These are phyloP conservation scores for Citrus reticulata DNA, from an alignment of 345 rosid species.

Conservation along the genomic window DNA sequence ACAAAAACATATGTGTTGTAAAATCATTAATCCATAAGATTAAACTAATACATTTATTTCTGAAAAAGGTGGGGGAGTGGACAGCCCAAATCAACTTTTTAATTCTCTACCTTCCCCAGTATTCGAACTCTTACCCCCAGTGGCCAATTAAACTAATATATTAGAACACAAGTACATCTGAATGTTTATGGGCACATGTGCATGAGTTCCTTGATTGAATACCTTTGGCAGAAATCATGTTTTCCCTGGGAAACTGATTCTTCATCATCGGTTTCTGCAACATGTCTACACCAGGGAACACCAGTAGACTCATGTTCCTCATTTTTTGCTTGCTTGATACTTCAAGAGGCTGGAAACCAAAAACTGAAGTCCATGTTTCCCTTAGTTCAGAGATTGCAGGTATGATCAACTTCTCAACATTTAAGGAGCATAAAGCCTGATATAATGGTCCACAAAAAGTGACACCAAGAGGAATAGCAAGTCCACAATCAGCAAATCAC, in stretches of 20 bases:
- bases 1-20: slow-evolving; percentile 4
- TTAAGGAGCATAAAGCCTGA: slow-evolving; percentile 72
- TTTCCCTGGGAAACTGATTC: slow-evolving; percentile 24
- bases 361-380: slow-evolving; percentile 86
- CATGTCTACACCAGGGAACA: slow-evolving; percentile 91
- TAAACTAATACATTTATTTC: background rate
- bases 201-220: slow-evolving; percentile 14
- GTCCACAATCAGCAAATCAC: background rate
- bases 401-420: slow-evolving; percentile 77
- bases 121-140: too few relatives aligned
- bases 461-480: background rate
- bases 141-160: background rate
- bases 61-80: too few relatives aligned
- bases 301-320: slow-evolving; percentile 66
- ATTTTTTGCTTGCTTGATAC: slow-evolving; percentile 37
- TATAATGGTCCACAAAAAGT: slow-evolving; percentile 9
- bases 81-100: too few relatives aligned
- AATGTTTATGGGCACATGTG: too few relatives aligned
- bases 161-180: background rate
- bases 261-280: slow-evolving; percentile 57
- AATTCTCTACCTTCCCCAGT: too few relatives aligned
- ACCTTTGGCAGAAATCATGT: slow-evolving; percentile 30
- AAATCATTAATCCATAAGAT: background rate
- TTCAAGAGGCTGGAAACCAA: slow-evolving; percentile 66
- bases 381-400: slow-evolving; percentile 87